Conservation (phyloP, 192 early-diverging fungal genomes). For the Pilaira anomala region DNA sequence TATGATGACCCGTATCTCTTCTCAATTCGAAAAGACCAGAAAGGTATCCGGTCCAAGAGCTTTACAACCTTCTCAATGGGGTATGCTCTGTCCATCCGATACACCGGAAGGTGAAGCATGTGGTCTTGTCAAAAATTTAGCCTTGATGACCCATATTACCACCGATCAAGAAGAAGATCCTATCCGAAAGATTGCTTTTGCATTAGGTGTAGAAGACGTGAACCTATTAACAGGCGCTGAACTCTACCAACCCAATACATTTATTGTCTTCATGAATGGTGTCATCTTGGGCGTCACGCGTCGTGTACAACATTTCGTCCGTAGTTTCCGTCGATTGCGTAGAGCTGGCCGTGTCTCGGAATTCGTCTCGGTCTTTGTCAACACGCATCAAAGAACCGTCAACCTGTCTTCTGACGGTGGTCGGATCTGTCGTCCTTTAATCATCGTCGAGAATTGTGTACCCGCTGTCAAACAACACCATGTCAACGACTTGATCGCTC, state of each 20-base stretch:
- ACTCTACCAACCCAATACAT: constrained; percentile 73
- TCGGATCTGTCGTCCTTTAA: constrained; percentile 93
- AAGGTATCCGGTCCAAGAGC: constrained; percentile 97
- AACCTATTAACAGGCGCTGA: constrained; percentile 86
- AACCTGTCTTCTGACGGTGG: constrained; percentile 93
- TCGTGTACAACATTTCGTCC: constrained; percentile 79
- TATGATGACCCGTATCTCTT: constrained; percentile 96
- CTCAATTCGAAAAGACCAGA: constrained; percentile 97
- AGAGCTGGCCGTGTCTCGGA: constrained; percentile 84
- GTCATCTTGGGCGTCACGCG: constrained; percentile 87
- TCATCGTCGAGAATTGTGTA: constrained; percentile 84
- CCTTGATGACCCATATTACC: constrained; percentile 98
- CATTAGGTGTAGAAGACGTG: constrained; percentile 91
- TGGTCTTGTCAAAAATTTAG: constrained; percentile 96
- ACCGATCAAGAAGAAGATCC: constrained; percentile 87
- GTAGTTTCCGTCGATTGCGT: constrained; percentile 80
- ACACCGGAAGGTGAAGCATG: constrained; percentile 99
- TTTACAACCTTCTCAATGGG: constrained; percentile 96
- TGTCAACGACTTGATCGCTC: constrained; percentile 56
- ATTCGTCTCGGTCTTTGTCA: constrained; percentile 88
- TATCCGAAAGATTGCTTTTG: constrained; percentile 72
- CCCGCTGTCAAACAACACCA: constrained; percentile 64
- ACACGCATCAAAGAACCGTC: constrained; percentile 77
- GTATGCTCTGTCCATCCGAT: constrained; percentile 95
- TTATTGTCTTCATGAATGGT: constrained; percentile 93